Evolutionary conservation across 2,329 filamentous ascomycete genomes (phyloP), one percentile per base, ranked within the genome.

Genomic region (Keithomyces neogunnii): DNA sequence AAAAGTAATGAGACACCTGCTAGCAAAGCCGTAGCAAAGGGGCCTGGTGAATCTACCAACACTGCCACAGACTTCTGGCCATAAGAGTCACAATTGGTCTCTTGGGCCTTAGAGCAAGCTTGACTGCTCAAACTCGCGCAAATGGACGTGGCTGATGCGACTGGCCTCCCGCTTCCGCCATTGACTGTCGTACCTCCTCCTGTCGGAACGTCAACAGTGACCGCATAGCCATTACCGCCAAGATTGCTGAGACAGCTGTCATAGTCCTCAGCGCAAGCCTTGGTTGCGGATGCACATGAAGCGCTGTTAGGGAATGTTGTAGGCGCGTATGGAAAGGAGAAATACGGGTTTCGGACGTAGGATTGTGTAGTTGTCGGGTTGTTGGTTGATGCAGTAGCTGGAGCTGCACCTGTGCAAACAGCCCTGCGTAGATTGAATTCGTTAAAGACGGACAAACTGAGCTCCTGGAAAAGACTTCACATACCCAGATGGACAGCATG

Each of bases 251-350:
- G 73, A 59, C 81, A 84, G 3, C 70, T 69, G 13, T 72, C 66
- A 61, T 78, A 81, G 60, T 82, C 82, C 28, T 65, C 61, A 44
- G 72, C 72, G 64, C 81, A 84, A 51, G 73, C 71, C 40, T 62
- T 66, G 46, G 75, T 66, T 13, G 79, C 80, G 0, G 74, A 70
- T 3, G 72, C 71, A 59, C 81, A 84, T 5, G 73, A 73, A 11
- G 67, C 75, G 19, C 66, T 63, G 57, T 82, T 74, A 52, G 66
- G 61, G 55, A 80, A 82, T 10, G 71, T 72, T 1, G 76, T 80
- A 45, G 71, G 66, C 48, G 81, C 72, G 59, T 78, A 78, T 2
- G 81, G 81, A 62, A 83, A 84, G 9, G 76, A 73, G 62, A 82
- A 84, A 64, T 77, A 82, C 30, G 68, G 57, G 61, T 84, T 84